phyloP scores from a whole-genome alignment of 1,139 yeast genomes.

The Wickerhamomyces sp. region DNA sequence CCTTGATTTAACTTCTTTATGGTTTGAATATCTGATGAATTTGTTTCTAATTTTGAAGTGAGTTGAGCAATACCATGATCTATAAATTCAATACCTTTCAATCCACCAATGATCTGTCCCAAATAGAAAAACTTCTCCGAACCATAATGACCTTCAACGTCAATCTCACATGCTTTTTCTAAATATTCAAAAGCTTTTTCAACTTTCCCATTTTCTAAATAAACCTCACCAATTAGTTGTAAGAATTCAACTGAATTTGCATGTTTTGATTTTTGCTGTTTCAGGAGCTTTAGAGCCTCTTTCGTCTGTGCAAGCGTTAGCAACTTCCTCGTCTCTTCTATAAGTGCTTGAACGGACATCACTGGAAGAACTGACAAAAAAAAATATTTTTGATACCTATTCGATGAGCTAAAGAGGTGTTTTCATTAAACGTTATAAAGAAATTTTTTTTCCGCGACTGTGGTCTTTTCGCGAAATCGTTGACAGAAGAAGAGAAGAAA shows the following conservation, averaged over 20 bases:
- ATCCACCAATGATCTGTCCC: conserved; percentile 88
- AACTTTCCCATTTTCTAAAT: conserved; percentile 72
- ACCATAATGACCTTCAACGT: conserved; percentile 59
- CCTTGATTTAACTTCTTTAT: conserved; percentile 58
- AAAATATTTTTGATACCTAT: too few species aligned
- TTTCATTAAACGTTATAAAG: neutral
- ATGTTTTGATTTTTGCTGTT: conserved; percentile 24
- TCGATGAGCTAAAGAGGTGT: too few species aligned
- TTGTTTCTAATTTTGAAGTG: conserved; percentile 27
- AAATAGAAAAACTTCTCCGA: conserved; percentile 81
- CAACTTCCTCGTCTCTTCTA: conserved; percentile 30
- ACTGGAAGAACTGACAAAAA: too few species aligned
- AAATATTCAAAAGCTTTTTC: conserved; percentile 71
- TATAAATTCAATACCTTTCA: conserved; percentile 63
- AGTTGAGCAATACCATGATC: conserved; percentile 52
- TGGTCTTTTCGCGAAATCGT: too few species aligned
- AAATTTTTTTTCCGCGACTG: neutral
- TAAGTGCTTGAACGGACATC: conserved; percentile 6
- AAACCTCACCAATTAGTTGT: conserved; percentile 65
- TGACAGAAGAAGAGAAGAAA: too few species aligned
- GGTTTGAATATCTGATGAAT: conserved; percentile 21
- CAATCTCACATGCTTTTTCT: conserved; percentile 59
- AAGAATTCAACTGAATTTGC: conserved; percentile 31
- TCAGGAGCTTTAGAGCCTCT: conserved; percentile 35
- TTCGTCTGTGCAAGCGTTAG: conserved; percentile 31